Base-by-base conservation (phyloP, 2,329 filamentous ascomycete species). In the Aspergillus brasiliensis region DNA sequence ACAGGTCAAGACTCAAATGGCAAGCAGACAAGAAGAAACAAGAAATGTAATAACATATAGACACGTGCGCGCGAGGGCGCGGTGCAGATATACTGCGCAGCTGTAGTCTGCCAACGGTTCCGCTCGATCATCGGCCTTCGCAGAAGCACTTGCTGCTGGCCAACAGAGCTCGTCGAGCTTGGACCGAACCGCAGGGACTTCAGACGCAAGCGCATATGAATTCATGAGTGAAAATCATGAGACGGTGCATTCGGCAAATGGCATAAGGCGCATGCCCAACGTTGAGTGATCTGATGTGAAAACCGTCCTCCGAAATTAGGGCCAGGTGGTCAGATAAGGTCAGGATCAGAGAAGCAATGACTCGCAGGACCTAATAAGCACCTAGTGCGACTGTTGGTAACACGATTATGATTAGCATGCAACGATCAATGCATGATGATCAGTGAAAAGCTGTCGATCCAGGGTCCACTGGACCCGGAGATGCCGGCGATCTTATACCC, bases 401-500 rank as follows among this genome's bases (percentile, higher is more conserved):
- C 7, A 10, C 19, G 34, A 21, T 38, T n/a, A 5, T 21, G n/a
- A 23, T 31, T 31, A 42, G 19, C 15, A 46, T 21, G 34, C 40
- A 46, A 48, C 38, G 23, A 65, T 85, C 76, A 91, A 67, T 87
- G 83, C 51, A 86, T 87, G 69, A 92, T 90, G 69, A 98, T 87
- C 58, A 97, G 82, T 8, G 91, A 89, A 74, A 97, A 91, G 3
- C 91, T 90, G 73, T 97, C 92, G 21, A 97, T 80, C 91, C 91
- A 96, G 51, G 84, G 74, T 38, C 84, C 92, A 70, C 88, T 91
- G 54, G 90, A 91, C 58, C 95, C 95, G 10, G 91, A 90, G 64
- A 98, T 84, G 60, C 95, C 95, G 62, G 91, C 93, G 71, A 98
- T 89, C 65, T 84, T 91, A 78, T 95, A 97, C 51, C 94, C 94